Percentiles rank a stretch among this genome's conserved stretches.
These are phyloP conservation scores for Kurtzmaniella quercitrusa DNA, from an alignment of 1,139 yeast species.

Conservation along the genomic window DNA sequence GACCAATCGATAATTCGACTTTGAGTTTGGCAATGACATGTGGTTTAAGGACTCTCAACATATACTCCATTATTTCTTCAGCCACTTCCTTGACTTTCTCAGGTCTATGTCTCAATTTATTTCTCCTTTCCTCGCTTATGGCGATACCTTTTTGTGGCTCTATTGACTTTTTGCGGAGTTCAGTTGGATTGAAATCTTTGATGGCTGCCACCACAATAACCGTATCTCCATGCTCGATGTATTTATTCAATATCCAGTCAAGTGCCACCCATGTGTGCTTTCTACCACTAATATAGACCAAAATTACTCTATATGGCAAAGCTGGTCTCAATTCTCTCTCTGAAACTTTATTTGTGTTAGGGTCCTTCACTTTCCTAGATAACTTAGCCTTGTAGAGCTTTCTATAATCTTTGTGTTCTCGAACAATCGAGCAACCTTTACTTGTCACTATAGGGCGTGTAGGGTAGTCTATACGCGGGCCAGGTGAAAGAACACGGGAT, in stretches of 20 bases:
- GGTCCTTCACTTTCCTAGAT: constrained; percentile 17
- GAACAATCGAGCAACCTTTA: constrained; percentile 48
- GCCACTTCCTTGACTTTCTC: constrained; percentile 33
- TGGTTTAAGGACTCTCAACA: constrained; percentile 45
- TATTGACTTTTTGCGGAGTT: constrained; percentile 6
- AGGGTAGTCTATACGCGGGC: constrained; percentile 31
- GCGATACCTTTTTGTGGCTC: constrained; percentile 19
- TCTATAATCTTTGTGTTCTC: constrained; percentile 42
- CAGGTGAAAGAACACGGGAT: constrained; percentile 7
- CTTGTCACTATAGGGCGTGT: constrained; percentile 50
- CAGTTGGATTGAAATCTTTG: constrained; percentile 7
- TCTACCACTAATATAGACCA: constrained; percentile 67
- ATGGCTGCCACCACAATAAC: constrained; percentile 52
- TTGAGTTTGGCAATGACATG: constrained; percentile 51
- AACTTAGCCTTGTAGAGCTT: constrained; percentile 30
- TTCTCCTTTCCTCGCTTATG: constrained; percentile 29
- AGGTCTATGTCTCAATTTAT: constrained; percentile 31
- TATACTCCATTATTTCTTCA: constrained; percentile 43
- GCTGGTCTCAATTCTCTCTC: constrained; percentile 27
- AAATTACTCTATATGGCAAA: constrained; percentile 49
- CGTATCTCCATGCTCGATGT: constrained; percentile 61
- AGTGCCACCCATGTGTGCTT: constrained; percentile 77
- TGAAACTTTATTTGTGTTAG: background rate
- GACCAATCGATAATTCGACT: constrained; percentile 62
- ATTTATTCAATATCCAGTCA: constrained; percentile 57